Conservation (phyloP, 31 red algal genomes). For the Pterothamnion heteromorphum region DNA sequence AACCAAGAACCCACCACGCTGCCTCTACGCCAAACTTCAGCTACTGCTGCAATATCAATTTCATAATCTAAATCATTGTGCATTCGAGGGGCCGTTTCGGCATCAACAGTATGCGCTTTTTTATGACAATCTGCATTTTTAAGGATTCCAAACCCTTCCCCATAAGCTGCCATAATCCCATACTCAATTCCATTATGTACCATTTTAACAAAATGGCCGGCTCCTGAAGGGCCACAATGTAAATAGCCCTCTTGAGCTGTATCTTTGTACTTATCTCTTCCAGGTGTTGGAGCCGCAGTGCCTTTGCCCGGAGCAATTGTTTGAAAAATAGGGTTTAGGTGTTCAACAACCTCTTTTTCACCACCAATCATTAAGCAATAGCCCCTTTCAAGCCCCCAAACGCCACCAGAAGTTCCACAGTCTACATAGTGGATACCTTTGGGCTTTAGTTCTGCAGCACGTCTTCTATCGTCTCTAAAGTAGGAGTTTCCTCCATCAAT, state of each 20-base stretch:
- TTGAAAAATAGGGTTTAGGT: slow-evolving; percentile 24
- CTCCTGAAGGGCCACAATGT: slow-evolving; percentile 23
- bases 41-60: slow-evolving; percentile 1
- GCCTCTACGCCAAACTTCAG: slow-evolving; percentile 29
- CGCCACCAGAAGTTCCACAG: slow-evolving; percentile 32
- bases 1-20: not conserved
- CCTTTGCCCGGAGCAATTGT: slow-evolving; percentile 1
- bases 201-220: slow-evolving; percentile 54
- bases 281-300: not conserved
- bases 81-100: not conserved
- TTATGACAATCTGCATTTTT: not conserved
- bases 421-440: slow-evolving; percentile 42
- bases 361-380: slow-evolving; percentile 34
- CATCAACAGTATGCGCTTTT: not conserved
- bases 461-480: not conserved
- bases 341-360: not conserved
- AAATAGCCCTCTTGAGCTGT: not conserved
- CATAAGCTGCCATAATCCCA: slow-evolving; percentile 33
- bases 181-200: slow-evolving; percentile 53
- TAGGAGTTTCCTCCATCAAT: slow-evolving; percentile 46
- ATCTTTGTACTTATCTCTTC: not conserved
- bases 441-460: not conserved
- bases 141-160: slow-evolving; percentile 20
- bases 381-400: not conserved
- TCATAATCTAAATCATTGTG: not conserved